A percentile compares a stretch with the other conserved stretches of the same genome.
phyloP scores from a whole-genome alignment of 495 filamentous ascomycete genomes.

The Penicillium angulare region DNA sequence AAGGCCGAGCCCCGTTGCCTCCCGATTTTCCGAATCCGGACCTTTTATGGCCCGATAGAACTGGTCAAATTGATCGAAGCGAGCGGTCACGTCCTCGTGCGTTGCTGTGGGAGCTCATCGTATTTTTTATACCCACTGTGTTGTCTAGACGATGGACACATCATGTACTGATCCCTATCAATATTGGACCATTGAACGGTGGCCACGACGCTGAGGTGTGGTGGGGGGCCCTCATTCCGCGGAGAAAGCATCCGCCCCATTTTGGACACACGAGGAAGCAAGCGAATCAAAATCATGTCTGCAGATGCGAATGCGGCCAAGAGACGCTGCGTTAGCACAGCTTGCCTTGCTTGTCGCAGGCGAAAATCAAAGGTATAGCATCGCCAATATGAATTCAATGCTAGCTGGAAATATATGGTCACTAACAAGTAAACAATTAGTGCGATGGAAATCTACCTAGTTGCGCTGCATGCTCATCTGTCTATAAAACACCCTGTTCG shows the following conservation, averaged over 20 bases:
- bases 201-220: conserved; percentile 30
- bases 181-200: conserved; percentile 26
- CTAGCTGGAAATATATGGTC: background rate
- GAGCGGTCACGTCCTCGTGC: background rate
- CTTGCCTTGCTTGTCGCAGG: conserved; percentile 88
- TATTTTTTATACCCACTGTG: background rate
- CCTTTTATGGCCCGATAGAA: background rate
- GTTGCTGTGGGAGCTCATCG: background rate
- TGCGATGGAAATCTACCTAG: conserved; percentile 92
- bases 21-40: background rate
- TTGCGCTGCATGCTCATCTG: conserved; percentile 91
- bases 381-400: background rate
- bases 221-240: conserved; percentile 16
- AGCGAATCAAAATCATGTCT: conserved; percentile 23
- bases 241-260: conserved; percentile 19
- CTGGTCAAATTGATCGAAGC: background rate
- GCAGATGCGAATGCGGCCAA: conserved; percentile 53
- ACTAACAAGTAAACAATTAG: conserved; percentile 39
- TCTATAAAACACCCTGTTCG: conserved; percentile 77
- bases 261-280: conserved; percentile 11
- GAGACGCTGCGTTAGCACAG: conserved; percentile 87
- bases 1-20: background rate
- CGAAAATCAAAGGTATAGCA: conserved; percentile 74
- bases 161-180: conserved; percentile 4
- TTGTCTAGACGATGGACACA: conserved; percentile 13